A percentile compares a stretch with the other conserved stretches of the same genome.
Conservation (phyloP, 2,329 filamentous ascomycete genomes). For the Phialemonium atrogriseum region DNA sequence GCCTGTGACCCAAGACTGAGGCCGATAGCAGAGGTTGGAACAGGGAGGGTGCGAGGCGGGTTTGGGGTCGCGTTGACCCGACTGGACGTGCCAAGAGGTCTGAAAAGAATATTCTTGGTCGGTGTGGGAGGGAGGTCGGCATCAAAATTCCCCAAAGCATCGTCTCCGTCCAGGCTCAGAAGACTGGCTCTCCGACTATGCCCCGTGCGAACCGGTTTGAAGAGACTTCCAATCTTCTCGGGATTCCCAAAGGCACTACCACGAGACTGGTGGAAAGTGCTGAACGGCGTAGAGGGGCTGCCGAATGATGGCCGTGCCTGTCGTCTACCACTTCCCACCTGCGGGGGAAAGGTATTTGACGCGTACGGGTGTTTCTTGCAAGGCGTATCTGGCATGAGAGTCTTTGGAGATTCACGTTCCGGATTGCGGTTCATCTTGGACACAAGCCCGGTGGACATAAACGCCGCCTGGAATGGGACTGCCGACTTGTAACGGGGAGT, state of each 20-base stretch:
- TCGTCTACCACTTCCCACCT: conserved; percentile 49
- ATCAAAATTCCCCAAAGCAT: conserved; percentile 33
- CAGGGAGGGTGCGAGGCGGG: conserved; percentile 9
- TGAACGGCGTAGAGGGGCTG: conserved; percentile 75
- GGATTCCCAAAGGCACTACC: conserved; percentile 41
- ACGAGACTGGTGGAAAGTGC: conserved; percentile 40
- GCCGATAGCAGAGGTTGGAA: conserved; percentile 9
- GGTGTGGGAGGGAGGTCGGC: conserved; percentile 85
- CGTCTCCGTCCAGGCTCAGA: conserved; percentile 72
- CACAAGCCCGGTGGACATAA: conserved; percentile 89
- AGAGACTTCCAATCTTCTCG: conserved; percentile 57
- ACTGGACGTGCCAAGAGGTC: conserved; percentile 20
- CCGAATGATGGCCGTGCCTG: conserved; percentile 66
- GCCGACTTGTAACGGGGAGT: conserved; percentile 73
- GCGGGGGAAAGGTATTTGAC: conserved; percentile 58
- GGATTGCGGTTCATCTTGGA: conserved; percentile 87
- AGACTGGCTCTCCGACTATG: conserved; percentile 58
- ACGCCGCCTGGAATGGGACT: conserved; percentile 72
- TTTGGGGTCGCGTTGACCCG: conserved; percentile 9
- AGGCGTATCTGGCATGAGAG: conserved; percentile 83
- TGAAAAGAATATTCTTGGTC: conserved; percentile 59
- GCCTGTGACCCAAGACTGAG: conserved; percentile 13
- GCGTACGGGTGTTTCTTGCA: conserved; percentile 77
- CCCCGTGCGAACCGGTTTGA: conserved; percentile 45
- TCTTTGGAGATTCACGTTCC: conserved; percentile 52